These are phyloP conservation scores for Komagataella pastoris DNA, from an alignment of 805 yeast species.

Conservation along the genomic window DNA sequence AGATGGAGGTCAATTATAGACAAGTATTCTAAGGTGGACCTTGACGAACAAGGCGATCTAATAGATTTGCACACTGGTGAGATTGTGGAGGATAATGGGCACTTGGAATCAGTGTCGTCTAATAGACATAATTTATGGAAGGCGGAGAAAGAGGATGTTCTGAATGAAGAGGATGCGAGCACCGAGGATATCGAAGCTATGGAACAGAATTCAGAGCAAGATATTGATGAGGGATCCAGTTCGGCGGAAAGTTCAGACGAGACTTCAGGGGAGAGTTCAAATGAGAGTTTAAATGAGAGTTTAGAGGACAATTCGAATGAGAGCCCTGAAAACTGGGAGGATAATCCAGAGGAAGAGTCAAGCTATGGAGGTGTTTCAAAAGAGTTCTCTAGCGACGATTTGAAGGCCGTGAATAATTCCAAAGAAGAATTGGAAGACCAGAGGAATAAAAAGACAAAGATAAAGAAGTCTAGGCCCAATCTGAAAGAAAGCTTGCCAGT, in stretches of 20 bases:
- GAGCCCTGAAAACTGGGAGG: too few species aligned
- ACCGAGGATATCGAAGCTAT: not conserved
- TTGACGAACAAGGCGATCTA: conserved; percentile 35
- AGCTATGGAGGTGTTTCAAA: not conserved
- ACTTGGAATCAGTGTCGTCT: conserved; percentile 1
- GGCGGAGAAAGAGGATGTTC: not conserved
- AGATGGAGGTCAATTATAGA: conserved; percentile 43
- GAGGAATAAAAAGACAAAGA: not conserved
- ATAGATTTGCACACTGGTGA: conserved; percentile 2
- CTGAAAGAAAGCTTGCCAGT: not conserved
- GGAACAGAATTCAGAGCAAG: not conserved
- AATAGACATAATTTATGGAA: not conserved
- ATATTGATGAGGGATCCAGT: not conserved
- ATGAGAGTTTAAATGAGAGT: not conserved
- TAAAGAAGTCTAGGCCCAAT: not conserved
- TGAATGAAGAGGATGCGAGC: not conserved
- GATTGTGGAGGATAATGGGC: conserved; percentile 3
- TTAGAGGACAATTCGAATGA: too few species aligned
- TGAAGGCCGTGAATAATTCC: not conserved
- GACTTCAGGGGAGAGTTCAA: not conserved
- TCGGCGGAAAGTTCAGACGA: not conserved
- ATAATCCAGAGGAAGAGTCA: not conserved
- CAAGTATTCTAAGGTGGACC: conserved; percentile 33
- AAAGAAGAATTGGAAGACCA: not conserved
- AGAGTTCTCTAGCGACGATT: not conserved